These are phyloP conservation scores for Ganoderma resinaceum DNA, from an alignment of 1,284 basidiomycete genomes.

Conservation along the genomic window DNA sequence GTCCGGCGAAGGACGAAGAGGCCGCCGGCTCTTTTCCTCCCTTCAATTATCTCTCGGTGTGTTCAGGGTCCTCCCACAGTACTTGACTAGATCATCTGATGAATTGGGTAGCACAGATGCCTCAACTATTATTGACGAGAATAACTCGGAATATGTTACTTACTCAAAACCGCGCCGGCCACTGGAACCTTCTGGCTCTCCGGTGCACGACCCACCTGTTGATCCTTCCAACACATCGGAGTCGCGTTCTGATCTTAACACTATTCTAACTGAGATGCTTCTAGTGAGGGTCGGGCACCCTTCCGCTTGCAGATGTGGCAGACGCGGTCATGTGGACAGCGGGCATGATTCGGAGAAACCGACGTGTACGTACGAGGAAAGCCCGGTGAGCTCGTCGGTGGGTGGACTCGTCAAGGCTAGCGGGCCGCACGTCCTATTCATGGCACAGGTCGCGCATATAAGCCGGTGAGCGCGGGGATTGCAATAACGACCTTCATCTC, in stretches of 20 bases:
- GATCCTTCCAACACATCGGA: neutral
- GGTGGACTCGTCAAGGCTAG: neutral
- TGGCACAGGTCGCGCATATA: conserved; percentile 7
- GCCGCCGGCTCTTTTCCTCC: neutral
- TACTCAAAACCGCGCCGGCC: neutral
- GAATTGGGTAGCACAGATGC: neutral
- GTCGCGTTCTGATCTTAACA: neutral
- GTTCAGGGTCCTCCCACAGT: neutral
- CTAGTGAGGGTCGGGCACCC: neutral
- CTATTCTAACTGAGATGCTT: neutral
- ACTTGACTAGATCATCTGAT: neutral
- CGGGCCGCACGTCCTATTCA: conserved; percentile 18
- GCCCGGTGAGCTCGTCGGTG: conserved; percentile 11
- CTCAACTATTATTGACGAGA: neutral
- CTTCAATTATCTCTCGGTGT: neutral
- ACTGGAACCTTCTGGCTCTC: neutral
- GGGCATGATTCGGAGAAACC: conserved; percentile 17
- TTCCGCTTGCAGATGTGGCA: neutral
- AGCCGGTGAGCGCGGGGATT: neutral
- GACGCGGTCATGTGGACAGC: neutral
- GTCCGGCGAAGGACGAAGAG: too few relatives aligned
- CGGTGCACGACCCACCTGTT: neutral
- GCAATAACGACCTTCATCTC: neutral
- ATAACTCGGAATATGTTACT: neutral
- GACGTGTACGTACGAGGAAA: conserved; percentile 4